Evolutionary conservation across 1,284 basidiomycete species (phyloP).

Genomic region (Ustilago sp.): DNA sequence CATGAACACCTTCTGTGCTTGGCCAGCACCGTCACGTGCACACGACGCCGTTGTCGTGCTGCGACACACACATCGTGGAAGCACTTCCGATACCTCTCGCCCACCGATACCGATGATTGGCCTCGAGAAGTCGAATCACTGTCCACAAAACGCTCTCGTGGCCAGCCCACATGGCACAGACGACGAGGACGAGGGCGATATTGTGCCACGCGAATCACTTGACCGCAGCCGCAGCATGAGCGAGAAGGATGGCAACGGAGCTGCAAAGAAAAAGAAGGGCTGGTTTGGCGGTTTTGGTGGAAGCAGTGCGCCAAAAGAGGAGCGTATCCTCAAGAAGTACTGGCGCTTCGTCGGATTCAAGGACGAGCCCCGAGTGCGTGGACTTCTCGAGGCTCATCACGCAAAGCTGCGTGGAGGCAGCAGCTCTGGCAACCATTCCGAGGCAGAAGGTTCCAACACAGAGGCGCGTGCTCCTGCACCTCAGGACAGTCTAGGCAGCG

Average conservation of each 20-base stretch:
- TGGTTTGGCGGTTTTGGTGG: slow-evolving; percentile 59
- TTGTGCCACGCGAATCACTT: slow-evolving; percentile 69
- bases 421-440: slow-evolving; percentile 7
- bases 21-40: slow-evolving; percentile 68
- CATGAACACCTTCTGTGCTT: slow-evolving; percentile 71
- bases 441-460: slow-evolving; percentile 8
- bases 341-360: slow-evolving; percentile 71
- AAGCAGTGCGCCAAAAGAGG: slow-evolving; percentile 53
- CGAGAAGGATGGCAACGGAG: slow-evolving; percentile 17
- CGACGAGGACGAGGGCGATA: slow-evolving; percentile 62
- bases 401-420: slow-evolving; percentile 34
- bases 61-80: slow-evolving; percentile 53
- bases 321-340: slow-evolving; percentile 65
- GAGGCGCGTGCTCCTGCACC: slow-evolving; percentile 23
- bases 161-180: slow-evolving; percentile 41
- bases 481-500: slow-evolving; percentile 38
- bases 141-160: slow-evolving; percentile 33
- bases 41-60: slow-evolving; percentile 69
- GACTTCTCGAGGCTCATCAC: slow-evolving; percentile 58
- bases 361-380: slow-evolving; percentile 59
- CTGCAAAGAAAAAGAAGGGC: slow-evolving; percentile 48
- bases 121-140: slow-evolving; percentile 46
- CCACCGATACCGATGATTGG: slow-evolving; percentile 36
- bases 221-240: slow-evolving; percentile 30
- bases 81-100: slow-evolving; percentile 26